Base-by-base conservation (phyloP, 495 filamentous ascomycete genomes). In the Terfezia claveryi region DNA sequence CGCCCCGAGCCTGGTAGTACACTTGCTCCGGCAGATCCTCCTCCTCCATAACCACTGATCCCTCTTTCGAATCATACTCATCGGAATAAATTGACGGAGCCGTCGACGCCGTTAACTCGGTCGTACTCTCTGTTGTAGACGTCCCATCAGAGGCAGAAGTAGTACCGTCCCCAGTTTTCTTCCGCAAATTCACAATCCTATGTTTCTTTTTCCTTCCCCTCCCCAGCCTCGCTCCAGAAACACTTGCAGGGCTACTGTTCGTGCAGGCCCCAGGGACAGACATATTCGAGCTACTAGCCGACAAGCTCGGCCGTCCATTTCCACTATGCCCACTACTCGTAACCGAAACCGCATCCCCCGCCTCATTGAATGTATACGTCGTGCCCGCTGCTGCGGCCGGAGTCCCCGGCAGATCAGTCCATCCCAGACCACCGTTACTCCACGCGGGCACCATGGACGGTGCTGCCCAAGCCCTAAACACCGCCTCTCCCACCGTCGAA, bases 121-220 rank as follows among this genome's bases (percentile, higher is more conserved):
- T 7, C 27, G 27, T 32, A 54, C 27, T 5, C 27, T 32, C 27
- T 7, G 1, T 32, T 32, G 27, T 32, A 32, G 27, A 32, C 20
- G 38, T 0, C 12, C 8, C 49, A 10, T 17, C 23, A 6, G 49
- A 36, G 4, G 55, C n/a, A 14, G 17, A 2, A 17, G 55, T 32
- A n/a, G 50, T 14, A 1, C 17, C 36, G 5, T 14, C n/a, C 14
- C 20, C 51, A 36, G 37, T 38, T 37, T 38, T 74, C 56, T 76
- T 78, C 10, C 87, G 80, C 49, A 95, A 68, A 66, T 94, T 87
- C 56, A 95, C 85, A 27, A 95, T 83, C n/a, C 88, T 76, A 56
- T 77, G 86, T 75, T 93, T 94, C 65, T 84, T 81, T 64, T 81
- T 89, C 41, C 41, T 14, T 14, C 41, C 41, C 14, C 41, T 14